Evolutionary conservation across 305 asterid species (phyloP), one percentile per base, ranked within the genome.

Genomic region (Fraxinus latifolia): DNA sequence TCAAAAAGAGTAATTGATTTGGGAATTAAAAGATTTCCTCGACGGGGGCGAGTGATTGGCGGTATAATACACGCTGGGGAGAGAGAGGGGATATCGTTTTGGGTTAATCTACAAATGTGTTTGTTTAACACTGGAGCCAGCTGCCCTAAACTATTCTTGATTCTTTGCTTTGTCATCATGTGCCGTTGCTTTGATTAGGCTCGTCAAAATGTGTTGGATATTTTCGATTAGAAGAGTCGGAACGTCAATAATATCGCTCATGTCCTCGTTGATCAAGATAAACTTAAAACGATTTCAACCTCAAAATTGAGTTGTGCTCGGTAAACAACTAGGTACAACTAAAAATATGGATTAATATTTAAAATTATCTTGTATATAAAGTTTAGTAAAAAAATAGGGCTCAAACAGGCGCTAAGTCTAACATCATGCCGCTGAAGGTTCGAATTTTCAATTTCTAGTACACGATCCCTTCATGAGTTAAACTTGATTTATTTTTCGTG

Each of bases 31-130:
- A 33, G 82, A 14, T 36, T 77, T 65, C 72, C 29, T 67, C 44
- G 47, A 31, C 42, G 42, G 36, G 78, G 73, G 73, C 37, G 65
- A 77, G 82, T 87, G 82, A 76, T 80, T 65, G 60, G 79, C 80
- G 77, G 82, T 84, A 31, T 42, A 58, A 14, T 34, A 21, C 84
- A 83, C 83, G 87, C 80, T 72, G 78, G 82, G 60, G 60, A 4
- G 60, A 32, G 55, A 27, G 67, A 77, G 32, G 37, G 23, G 58
- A 58, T n/a, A 77, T 2, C 42, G 29, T 21, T 75, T 37, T 60
- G 62, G 77, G 7, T 50, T 70, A 67, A 50, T 23, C 15, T 29
- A 33, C 58, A 11, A 12, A 44, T 3, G 19, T 47, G 60, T 47
- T 47, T 15, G 60, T 47, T 4, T 27, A 36, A 31, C 62, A 62